Percentiles rank a stretch among this genome's conserved stretches.
phyloP scores from a whole-genome alignment of 441 rosid species.

The Erodium chrysanthum region DNA sequence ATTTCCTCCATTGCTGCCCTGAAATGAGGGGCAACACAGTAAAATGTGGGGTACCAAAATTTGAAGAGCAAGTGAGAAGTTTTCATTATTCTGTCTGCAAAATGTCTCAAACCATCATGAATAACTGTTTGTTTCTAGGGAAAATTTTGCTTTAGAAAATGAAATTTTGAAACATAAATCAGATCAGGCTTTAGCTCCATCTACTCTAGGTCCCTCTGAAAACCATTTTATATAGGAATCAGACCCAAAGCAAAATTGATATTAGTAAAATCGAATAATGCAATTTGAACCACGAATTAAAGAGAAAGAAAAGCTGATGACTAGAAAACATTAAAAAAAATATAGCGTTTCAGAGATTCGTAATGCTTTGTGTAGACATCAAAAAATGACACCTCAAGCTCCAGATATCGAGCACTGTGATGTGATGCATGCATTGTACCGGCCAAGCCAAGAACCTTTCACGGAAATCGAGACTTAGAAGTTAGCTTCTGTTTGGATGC shows the following conservation, averaged over 20 bases:
- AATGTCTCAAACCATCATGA: slow-evolving; percentile 13
- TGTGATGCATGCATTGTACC: neutral
- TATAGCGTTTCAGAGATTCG: slow-evolving; percentile 29
- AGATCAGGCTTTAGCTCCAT: neutral
- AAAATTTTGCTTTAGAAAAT: no score
- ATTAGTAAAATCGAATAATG: slow-evolving; percentile 6
- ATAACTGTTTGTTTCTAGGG: slow-evolving; percentile 22
- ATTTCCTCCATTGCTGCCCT: slow-evolving; percentile 49
- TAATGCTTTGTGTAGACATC: neutral
- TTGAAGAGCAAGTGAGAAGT: slow-evolving; percentile 14
- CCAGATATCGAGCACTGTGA: slow-evolving; percentile 21
- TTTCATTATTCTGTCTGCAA: slow-evolving; percentile 21
- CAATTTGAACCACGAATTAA: slow-evolving; percentile 2
- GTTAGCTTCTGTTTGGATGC: no score
- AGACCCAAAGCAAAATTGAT: slow-evolving; percentile 18
- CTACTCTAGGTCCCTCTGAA: neutral
- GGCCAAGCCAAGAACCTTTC: neutral
- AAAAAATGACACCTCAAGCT: slow-evolving; percentile 27
- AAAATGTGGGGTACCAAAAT: slow-evolving; percentile 28
- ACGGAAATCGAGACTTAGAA: neutral
- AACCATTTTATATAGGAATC: neutral
- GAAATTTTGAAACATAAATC: neutral
- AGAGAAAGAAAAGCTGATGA: slow-evolving; percentile 5
- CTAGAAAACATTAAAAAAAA: neutral
- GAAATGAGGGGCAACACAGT: slow-evolving; percentile 31